A percentile compares a stretch with the other conserved stretches of the same genome.
Evolutionary conservation across 1,284 basidiomycete genomes (phyloP).

Genomic region (Vanrija sp.): DNA sequence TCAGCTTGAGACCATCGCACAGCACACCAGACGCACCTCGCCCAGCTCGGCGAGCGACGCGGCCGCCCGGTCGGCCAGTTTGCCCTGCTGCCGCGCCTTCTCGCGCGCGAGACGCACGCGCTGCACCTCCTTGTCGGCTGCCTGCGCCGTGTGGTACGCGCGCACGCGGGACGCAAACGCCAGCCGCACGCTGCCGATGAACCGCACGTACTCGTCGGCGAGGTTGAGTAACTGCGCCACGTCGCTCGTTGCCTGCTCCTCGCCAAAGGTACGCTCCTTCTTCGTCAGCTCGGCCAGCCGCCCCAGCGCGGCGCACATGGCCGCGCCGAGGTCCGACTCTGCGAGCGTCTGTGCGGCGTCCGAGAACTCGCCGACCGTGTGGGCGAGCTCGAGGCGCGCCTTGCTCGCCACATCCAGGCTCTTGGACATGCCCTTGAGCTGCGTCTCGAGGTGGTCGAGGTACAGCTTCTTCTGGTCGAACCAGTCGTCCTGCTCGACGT

Average conservation of each 20-base stretch:
- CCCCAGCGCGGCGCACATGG: constrained; percentile 64
- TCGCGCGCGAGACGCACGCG: constrained; percentile 73
- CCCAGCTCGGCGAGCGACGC: constrained; percentile 64
- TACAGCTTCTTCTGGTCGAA: constrained; percentile 84
- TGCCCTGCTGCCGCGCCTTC: constrained; percentile 69
- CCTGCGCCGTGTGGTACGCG: constrained; percentile 74
- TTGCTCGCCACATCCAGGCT: constrained; percentile 77
- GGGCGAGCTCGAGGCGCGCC: constrained; percentile 69
- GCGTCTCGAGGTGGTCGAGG: constrained; percentile 83
- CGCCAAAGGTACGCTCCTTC: constrained; percentile 66
- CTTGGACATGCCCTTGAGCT: constrained; percentile 79
- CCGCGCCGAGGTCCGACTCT: constrained; percentile 68
- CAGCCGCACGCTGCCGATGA: constrained; percentile 85
- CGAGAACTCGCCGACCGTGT: constrained; percentile 67
- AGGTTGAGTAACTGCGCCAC: constrained; percentile 66
- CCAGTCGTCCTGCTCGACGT: constrained; percentile 95
- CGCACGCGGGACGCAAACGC: constrained; percentile 69
- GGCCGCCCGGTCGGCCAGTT: constrained; percentile 48
- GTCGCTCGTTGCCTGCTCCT: constrained; percentile 70
- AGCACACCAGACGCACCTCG: constrained; percentile 57
- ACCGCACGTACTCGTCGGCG: constrained; percentile 87
- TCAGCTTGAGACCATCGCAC: neutral
- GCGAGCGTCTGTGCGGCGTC: constrained; percentile 64
- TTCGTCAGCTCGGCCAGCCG: constrained; percentile 69
- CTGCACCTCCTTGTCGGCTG: constrained; percentile 68